Base-by-base conservation (phyloP, 108 stramenopile genomes). In the Schizochytrium sp. region DNA sequence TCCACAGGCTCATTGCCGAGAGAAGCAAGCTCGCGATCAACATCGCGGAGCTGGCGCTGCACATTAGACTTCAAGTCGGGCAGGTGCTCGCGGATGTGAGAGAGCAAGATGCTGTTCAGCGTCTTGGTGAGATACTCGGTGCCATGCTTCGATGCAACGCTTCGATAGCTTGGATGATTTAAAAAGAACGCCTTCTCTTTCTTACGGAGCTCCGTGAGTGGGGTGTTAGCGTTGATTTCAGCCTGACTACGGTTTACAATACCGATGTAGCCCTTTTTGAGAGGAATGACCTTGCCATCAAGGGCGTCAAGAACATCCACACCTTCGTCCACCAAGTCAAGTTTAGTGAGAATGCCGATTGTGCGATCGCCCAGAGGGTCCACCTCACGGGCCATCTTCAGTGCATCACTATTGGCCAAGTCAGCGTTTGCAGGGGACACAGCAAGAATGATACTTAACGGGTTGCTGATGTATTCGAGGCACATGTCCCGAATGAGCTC, bases 301-400 rank as follows among this genome's bases (percentile, higher is more conserved):
- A 99, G 93, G 64, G 97, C 96, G 53, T 98, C 46, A 91, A 87
- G 17, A 1, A 96, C 97, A 93, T 99, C 98, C 56, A 98, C 98
- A 46, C 98, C 98, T n/a, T 96, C 96, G 93, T 99, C 99, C 97
- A 99, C 98, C 59, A 99, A 92, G 92, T 99, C 99, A 15, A 98
- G 90, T 92, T 99, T 99, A 44, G 98, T 99, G 45, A 99, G 89
- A 4, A 99, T 98, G 5, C 99, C 99, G 88, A 99, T 95, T 7
- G 99, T 99, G 28, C 99, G 93, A 89, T 96, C 97, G 5, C 97
- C 97, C 72, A 92, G 89, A 0, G 97, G 97, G 90, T 97, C 98
- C 41, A 96, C 97, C 5, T 94, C 94, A 72, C 97, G 92, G 8
- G 99, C 99, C 89, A 99, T 89, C 90, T 97, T 96, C 72, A 99